Evolutionary conservation across 1,139 yeast genomes (phyloP), one percentile per base, ranked within the genome.

Genomic region (Spathaspora jeffriesii): DNA sequence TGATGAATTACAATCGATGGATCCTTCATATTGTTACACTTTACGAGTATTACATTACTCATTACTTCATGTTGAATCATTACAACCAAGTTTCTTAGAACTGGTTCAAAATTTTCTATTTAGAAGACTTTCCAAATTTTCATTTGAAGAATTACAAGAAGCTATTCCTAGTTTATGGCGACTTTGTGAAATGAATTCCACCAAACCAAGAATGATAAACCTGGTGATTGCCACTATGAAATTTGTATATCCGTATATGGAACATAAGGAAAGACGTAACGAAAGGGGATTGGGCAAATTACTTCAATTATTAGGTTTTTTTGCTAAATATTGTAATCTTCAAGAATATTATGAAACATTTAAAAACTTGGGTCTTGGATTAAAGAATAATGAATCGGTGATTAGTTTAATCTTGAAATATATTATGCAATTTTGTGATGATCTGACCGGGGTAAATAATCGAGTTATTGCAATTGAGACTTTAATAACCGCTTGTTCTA

Each of bases 141-240:
- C 74, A 46, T 71, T 75, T 0, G 70, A 63, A 48, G 92, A 87
- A 54, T 63, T 88, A 13, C 81, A 79, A 23, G 84, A 83, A 54
- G 96, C 91, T 0, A 76, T 88, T 59, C 88, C 91, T 2, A 74
- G 88, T 48, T 65, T 81, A 5, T 82, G 90, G 85, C 64, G 64
- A 9, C 67, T 87, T 1, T 71, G 87, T 5, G 61, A 56, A 10
- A 64, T 77, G 55, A 70, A 71, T 39, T 68, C 72, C 1, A 81
- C 79, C 50, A 73, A 78, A 0, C 50, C 61, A 1, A 79, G 79
- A 52, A 57, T 88, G 9, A 79, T 82, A 0, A 81, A 74, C 54
- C 90, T 90, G 0, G 76, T 87, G 14, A 64, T 81, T 0, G 79
- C 91, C 0, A 79, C 87, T 43, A 62, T 88, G 52, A 67, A 66